phyloP scores from a whole-genome alignment of 2,329 filamentous ascomycete species.

The Fusarium mundagurra region DNA sequence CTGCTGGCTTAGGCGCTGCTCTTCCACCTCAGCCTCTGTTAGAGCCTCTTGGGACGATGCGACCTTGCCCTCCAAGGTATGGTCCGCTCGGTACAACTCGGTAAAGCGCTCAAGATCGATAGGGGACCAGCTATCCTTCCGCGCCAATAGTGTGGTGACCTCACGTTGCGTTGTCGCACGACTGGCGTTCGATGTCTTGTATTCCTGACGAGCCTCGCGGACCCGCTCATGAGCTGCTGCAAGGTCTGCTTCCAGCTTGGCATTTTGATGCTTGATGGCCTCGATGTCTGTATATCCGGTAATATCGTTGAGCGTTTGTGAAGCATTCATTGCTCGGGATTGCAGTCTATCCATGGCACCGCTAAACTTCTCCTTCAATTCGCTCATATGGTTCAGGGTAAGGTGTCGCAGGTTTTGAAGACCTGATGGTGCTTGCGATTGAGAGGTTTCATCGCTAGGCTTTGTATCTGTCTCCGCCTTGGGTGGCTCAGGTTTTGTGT shows the following conservation, averaged over 20 bases:
- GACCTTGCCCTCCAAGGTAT: conserved; percentile 90
- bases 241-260: conserved; percentile 69
- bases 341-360: conserved; percentile 88
- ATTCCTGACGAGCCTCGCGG: conserved; percentile 75
- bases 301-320: conserved; percentile 89
- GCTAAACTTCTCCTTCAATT: conserved; percentile 49
- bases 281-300: conserved; percentile 96
- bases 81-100: conserved; percentile 87
- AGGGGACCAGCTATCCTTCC: conserved; percentile 92
- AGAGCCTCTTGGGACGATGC: conserved; percentile 75
- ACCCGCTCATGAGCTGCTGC: conserved; percentile 71
- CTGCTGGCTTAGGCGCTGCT: conserved; percentile 79
- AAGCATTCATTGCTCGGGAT: conserved; percentile 83
- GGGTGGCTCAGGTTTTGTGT: not conserved
- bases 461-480: conserved; percentile 16
- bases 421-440: conserved; percentile 5
- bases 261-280: conserved; percentile 81
- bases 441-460: not conserved
- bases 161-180: conserved; percentile 93
- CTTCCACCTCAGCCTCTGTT: conserved; percentile 78
- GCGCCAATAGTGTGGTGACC: conserved; percentile 90
- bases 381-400: conserved; percentile 47
- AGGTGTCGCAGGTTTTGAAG: conserved; percentile 48
- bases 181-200: conserved; percentile 84
- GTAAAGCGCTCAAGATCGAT: conserved; percentile 94